Evolutionary conservation across 1,284 basidiomycete species (phyloP).

Genomic region (Naganishia cerealis): DNA sequence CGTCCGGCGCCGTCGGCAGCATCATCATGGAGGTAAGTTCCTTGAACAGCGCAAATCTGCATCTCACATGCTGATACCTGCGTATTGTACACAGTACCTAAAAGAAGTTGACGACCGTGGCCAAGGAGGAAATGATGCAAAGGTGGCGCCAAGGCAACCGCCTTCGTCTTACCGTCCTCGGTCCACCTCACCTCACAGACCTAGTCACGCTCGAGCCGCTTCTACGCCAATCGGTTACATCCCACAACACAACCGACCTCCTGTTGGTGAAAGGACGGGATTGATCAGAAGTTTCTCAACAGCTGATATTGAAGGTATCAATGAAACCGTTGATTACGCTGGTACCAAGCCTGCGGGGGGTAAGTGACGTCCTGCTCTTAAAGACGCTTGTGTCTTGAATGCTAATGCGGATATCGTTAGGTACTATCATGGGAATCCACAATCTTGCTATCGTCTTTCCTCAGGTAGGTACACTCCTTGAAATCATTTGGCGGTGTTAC

Average conservation of each 20-base stretch:
- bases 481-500: not conserved
- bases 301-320: constrained; percentile 54
- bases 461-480: constrained; percentile 65
- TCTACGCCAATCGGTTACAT: constrained; percentile 55
- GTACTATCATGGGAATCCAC: constrained; percentile 87
- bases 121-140: constrained; percentile 22
- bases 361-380: not conserved
- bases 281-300: constrained; percentile 69
- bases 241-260: constrained; percentile 40
- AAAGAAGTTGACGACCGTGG: constrained; percentile 65
- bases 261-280: constrained; percentile 62
- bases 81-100: constrained; percentile 62
- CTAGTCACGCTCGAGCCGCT: constrained; percentile 57
- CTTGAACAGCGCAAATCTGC: not conserved
- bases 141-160: constrained; percentile 3
- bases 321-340: constrained; percentile 56
- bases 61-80: constrained; percentile 17
- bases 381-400: not conserved
- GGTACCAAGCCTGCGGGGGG: constrained; percentile 73
- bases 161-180: constrained; percentile 10
- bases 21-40: constrained; percentile 83
- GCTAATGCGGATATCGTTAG: not conserved
- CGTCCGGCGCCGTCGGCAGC: not conserved
- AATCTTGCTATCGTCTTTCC: constrained; percentile 91
- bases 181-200: constrained; percentile 40